Conservation (phyloP, 495 filamentous ascomycete genomes). For the Tirmania nivea region DNA sequence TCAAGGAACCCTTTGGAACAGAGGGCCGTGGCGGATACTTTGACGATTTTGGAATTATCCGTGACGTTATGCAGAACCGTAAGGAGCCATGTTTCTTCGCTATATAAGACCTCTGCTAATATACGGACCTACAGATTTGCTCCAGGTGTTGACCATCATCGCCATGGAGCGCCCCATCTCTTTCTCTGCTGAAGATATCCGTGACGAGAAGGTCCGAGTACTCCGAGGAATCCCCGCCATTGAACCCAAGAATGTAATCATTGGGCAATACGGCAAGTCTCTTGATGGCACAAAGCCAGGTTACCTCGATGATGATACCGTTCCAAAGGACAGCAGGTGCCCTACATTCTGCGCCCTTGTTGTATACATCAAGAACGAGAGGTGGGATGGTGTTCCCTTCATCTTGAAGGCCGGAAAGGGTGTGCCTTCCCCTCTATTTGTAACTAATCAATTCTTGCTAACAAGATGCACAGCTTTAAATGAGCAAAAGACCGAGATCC, state of each 20-base stretch:
- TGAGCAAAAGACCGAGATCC: slow-evolving; percentile 99
- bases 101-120: too few relatives aligned
- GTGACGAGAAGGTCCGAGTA: slow-evolving; percentile 96
- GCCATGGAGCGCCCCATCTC: slow-evolving; percentile 98
- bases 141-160: slow-evolving; percentile 87
- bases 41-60: slow-evolving; percentile 98
- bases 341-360: slow-evolving; percentile 96
- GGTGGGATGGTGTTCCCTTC: slow-evolving; percentile 98
- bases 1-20: slow-evolving; percentile 99
- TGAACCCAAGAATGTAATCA: slow-evolving; percentile 99
- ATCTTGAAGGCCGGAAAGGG: slow-evolving; percentile 97
- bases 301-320: slow-evolving; percentile 97
- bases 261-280: slow-evolving; percentile 93
- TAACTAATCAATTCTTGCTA: slow-evolving; percentile 2
- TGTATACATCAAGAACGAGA: slow-evolving; percentile 96
- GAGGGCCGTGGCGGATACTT: slow-evolving; percentile 98
- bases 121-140: slow-evolving; percentile 35
- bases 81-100: not conserved
- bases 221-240: slow-evolving; percentile 83
- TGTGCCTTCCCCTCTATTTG: slow-evolving; percentile 12
- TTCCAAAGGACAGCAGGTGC: slow-evolving; percentile 90
- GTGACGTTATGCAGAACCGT: slow-evolving; percentile 93
- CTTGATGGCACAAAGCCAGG: slow-evolving; percentile 91
- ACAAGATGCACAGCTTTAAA: slow-evolving; percentile 43
- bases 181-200: slow-evolving; percentile 94